Base-by-base conservation (phyloP, 352 stramenopile genomes). In the Phytopythium helicoides region DNA sequence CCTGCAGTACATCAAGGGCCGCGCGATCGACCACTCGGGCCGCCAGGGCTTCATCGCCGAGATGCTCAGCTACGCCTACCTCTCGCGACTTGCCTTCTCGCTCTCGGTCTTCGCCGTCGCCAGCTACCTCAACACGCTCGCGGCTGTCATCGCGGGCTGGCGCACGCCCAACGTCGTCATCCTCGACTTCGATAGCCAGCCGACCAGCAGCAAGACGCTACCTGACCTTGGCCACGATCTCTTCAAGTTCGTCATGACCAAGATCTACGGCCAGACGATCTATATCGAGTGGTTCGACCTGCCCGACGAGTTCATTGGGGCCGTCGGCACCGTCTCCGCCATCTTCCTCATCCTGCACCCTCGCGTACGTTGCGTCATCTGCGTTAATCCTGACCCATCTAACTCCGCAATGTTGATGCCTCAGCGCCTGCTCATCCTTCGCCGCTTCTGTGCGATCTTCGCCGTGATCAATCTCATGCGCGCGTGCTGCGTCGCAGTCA, bases 261-360 rank as follows among this genome's bases (percentile, higher is more conserved):
- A 88, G 62, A 80, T 92, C 58, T 94, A 92, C 55, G 84, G 84
- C 45, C 71, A 89, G 19, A 89, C 81, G 14, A 77, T 76, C 37
- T 84, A 87, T 55, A 92, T 93, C 60, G 80, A 90, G 60, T 92
- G 83, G 76, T 92, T 93, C 49, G 76, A 90, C 56, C 63, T 94
- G 35, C 85, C 85, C 0, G 85, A 94, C 46, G 74, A 93, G 58
- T 93, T 94, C 54, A 81, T 94, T 21, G 79, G 62, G 4, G 74
- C 79, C 23, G 78, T 91, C 11, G 79, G 80, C 40, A 73, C 71
- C n/a, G 66, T 86, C 22, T 78, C 87, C 9, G 83, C 66, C 37
- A 55, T 91, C 6, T 60, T 93, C 37, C 64, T 93, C 36, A 62
- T 92, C 22, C 34, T 94, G 25, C 85, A 94, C 45, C 85, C 85